phyloP scores from a whole-genome alignment of 2,329 filamentous ascomycete genomes.

The Fusarium torreyae region DNA sequence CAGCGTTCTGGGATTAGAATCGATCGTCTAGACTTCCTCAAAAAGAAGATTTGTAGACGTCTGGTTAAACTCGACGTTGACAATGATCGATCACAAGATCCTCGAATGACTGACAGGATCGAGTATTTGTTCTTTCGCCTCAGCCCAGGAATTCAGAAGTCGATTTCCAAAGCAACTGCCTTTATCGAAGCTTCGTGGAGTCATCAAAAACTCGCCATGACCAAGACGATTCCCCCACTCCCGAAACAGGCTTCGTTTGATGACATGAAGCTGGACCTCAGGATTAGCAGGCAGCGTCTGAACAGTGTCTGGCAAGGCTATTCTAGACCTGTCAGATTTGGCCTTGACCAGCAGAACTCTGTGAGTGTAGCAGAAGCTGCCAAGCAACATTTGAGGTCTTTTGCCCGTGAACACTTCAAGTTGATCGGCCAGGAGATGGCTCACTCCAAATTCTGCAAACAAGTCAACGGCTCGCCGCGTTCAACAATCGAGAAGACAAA shows the following conservation, averaged over 20 bases:
- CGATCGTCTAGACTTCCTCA: slow-evolving; percentile 44
- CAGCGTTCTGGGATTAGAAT: slow-evolving; percentile 19
- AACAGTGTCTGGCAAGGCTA: slow-evolving; percentile 28
- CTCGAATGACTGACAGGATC: slow-evolving; percentile 17
- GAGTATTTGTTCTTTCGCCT: slow-evolving; percentile 39
- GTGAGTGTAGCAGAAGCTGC: slow-evolving; percentile 38
- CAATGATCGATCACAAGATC: slow-evolving; percentile 25
- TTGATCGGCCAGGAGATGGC: slow-evolving; percentile 33
- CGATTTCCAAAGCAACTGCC: slow-evolving; percentile 23
- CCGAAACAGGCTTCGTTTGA: slow-evolving; percentile 34
- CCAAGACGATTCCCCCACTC: slow-evolving; percentile 41
- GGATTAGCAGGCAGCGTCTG: slow-evolving; percentile 32
- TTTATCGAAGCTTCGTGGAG: slow-evolving; percentile 42
- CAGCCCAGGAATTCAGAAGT: slow-evolving; percentile 21
- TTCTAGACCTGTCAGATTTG: slow-evolving; percentile 15
- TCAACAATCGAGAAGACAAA: slow-evolving; percentile 15
- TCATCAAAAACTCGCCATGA: slow-evolving; percentile 38
- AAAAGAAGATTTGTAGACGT: slow-evolving; percentile 48
- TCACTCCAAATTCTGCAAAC: slow-evolving; percentile 19
- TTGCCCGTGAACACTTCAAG: slow-evolving; percentile 27
- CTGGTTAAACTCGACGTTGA: slow-evolving; percentile 48
- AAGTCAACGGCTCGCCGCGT: background rate
- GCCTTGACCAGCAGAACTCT: background rate
- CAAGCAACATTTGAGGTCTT: slow-evolving; percentile 37
- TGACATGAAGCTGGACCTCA: slow-evolving; percentile 39